Evolutionary conservation across 2,329 filamentous ascomycete species (phyloP).

Genomic region (Gaeumannomyces tritici): DNA sequence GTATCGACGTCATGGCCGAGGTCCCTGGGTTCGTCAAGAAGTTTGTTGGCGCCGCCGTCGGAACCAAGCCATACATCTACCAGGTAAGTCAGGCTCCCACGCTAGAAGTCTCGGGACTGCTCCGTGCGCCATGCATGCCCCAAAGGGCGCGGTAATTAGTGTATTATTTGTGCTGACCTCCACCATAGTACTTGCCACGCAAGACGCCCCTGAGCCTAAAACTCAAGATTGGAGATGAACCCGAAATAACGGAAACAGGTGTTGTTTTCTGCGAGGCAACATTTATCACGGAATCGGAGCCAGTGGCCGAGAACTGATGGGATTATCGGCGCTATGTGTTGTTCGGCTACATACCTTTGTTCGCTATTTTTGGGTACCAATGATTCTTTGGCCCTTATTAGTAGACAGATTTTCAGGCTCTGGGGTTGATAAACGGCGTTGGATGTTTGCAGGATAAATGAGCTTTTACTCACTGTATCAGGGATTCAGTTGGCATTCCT

Average conservation of each 20-base stretch:
- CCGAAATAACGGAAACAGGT: constrained; percentile 69
- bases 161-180: neutral
- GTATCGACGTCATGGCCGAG: constrained; percentile 93
- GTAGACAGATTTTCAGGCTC: neutral
- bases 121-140: neutral
- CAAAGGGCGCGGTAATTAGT: neutral
- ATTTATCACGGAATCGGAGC: constrained; percentile 64
- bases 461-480: neutral
- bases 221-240: constrained; percentile 71
- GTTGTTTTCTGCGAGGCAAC: constrained; percentile 80
- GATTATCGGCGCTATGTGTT: neutral
- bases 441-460: neutral
- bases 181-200: constrained; percentile 56
- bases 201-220: constrained; percentile 61
- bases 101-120: neutral
- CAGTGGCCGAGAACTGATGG: neutral
- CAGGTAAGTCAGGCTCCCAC: constrained; percentile 48
- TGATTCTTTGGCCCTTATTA: neutral
- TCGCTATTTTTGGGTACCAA: neutral
- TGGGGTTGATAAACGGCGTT: neutral
- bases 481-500: neutral
- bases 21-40: constrained; percentile 93
- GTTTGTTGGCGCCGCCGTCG: constrained; percentile 78
- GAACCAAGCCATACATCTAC: constrained; percentile 96
- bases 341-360: neutral